These are phyloP conservation scores for Saccharomyces hybrid DNA, from an alignment of 1,139 yeast genomes.

Conservation along the genomic window DNA sequence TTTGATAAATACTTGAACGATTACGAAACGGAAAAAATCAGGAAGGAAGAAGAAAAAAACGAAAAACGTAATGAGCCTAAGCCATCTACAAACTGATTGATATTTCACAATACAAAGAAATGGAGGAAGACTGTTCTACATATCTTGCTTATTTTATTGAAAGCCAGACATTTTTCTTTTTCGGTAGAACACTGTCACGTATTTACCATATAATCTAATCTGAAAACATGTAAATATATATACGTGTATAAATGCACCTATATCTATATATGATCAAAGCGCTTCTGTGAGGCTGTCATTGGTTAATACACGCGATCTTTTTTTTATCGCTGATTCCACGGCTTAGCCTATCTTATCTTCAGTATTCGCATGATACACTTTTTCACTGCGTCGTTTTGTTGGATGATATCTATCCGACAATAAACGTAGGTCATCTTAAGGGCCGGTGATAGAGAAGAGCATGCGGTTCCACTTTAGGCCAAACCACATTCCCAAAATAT, in stretches of 20 bases:
- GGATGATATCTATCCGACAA: background rate
- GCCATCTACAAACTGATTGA: background rate
- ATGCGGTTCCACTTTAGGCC: background rate
- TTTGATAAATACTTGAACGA: conserved; percentile 66
- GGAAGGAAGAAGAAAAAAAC: conserved; percentile 13
- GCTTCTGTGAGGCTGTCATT: background rate
- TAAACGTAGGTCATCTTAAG: background rate
- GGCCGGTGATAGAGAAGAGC: background rate
- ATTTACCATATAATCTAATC: background rate
- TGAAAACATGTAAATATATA: background rate
- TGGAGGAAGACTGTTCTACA: background rate
- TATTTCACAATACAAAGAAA: background rate
- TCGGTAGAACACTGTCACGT: background rate
- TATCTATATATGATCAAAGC: background rate
- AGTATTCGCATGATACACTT: background rate
- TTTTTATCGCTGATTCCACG: background rate
- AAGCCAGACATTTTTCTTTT: background rate
- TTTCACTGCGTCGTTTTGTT: background rate
- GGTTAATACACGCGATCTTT: background rate
- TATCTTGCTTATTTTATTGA: background rate
- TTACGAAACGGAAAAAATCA: conserved; percentile 22
- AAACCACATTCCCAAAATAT: background rate
- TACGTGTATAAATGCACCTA: conserved; percentile 1
- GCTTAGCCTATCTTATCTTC: background rate
- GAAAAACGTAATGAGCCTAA: conserved; percentile 3